Evolutionary conservation across 169 alveolate species (phyloP).

Genomic region (Theileria orientalis): DNA sequence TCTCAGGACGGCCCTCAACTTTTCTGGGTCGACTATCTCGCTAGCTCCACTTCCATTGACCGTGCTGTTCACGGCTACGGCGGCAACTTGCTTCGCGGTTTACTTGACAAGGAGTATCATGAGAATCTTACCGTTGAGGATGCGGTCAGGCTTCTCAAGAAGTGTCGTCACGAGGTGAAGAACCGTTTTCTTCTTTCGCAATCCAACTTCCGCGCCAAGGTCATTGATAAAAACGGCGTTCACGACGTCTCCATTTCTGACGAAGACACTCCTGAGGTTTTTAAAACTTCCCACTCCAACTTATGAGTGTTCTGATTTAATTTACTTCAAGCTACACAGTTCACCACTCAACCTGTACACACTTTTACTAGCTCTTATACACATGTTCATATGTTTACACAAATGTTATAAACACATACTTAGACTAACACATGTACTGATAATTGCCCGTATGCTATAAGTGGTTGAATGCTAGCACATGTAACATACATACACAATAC

Average conservation of each 20-base stretch:
- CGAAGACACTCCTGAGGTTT: slow-evolving; percentile 49
- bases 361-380: too few relatives aligned
- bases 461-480: too few relatives aligned
- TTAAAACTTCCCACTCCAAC: background rate
- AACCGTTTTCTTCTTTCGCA: slow-evolving; percentile 85
- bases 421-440: too few relatives aligned
- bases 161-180: slow-evolving; percentile 84
- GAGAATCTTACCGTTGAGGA: slow-evolving; percentile 82
- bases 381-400: too few relatives aligned
- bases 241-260: slow-evolving; percentile 40
- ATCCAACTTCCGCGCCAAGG: slow-evolving; percentile 63
- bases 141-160: slow-evolving; percentile 79
- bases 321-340: too few relatives aligned
- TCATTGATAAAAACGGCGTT: slow-evolving; percentile 59
- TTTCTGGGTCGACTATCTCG: slow-evolving; percentile 89
- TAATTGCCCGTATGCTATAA: too few relatives aligned
- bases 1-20: slow-evolving; percentile 84
- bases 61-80: slow-evolving; percentile 92
- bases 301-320: background rate
- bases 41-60: slow-evolving; percentile 78
- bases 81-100: slow-evolving; percentile 83
- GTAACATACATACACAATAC: too few relatives aligned
- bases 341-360: background rate
- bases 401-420: too few relatives aligned
- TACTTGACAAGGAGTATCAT: slow-evolving; percentile 85